Conservation (phyloP, 345 rosid species). For the Zanthoxylum bungeanum region DNA sequence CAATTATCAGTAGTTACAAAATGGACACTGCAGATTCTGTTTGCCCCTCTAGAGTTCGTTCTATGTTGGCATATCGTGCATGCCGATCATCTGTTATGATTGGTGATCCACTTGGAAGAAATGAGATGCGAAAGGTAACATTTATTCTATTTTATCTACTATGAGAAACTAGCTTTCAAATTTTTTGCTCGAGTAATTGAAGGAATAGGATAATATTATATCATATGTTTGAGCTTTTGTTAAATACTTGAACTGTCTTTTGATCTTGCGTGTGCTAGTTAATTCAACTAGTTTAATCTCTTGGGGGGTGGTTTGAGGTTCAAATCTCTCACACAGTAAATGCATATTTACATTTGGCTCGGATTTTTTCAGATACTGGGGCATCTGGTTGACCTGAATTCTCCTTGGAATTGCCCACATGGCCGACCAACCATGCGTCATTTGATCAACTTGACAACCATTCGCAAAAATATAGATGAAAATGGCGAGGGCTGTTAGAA, state of each 20-base stretch:
- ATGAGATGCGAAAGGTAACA: conserved; percentile 83
- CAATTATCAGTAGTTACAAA: conserved; percentile 70
- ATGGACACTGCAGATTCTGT: conserved; percentile 65
- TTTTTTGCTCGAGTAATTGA: not conserved
- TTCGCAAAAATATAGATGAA: conserved; percentile 32
- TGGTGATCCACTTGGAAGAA: conserved; percentile 83
- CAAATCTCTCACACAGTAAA: not conserved
- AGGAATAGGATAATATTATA: not conserved
- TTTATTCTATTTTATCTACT: not conserved
- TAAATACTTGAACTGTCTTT: not conserved
- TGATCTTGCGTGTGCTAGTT: not conserved
- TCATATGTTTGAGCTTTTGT: no score
- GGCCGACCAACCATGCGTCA: conserved; percentile 99
- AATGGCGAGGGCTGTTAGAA: conserved; percentile 21
- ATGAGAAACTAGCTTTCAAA: not conserved
- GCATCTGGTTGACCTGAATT: conserved; percentile 74
- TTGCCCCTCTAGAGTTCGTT: conserved; percentile 89
- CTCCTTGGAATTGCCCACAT: conserved; percentile 99
- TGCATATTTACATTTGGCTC: no score
- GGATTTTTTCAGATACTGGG: conserved; percentile 57
- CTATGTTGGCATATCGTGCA: conserved; percentile 91
- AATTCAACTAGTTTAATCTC: not conserved
- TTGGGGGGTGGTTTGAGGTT: not conserved
- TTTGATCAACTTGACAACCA: conserved; percentile 68
- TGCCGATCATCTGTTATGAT: conserved; percentile 88